Evolutionary conservation across 1,139 yeast genomes (phyloP), one percentile per base, ranked within the genome.

Genomic region (Sporopachydermia cereana): DNA sequence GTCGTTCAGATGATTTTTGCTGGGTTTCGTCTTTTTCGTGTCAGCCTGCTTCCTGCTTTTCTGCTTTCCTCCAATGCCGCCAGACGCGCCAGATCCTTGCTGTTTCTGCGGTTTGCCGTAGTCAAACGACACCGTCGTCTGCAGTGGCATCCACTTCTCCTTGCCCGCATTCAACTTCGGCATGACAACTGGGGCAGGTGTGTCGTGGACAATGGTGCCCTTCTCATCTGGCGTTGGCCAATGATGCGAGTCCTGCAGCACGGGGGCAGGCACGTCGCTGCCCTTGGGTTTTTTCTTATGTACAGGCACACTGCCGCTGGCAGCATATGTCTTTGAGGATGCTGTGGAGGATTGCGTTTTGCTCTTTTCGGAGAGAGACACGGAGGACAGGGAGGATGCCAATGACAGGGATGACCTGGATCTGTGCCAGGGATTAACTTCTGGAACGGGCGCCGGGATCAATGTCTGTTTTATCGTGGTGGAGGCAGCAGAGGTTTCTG

Each of bases 91-190:
- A 27, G 30, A 27, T n/a, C n/a, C n/a, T n/a, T n/a, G n/a, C 12
- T 27, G 30, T 27, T 27, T 27, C n/a, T 27, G 30, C 12, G 30
- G 12, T n/a, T 27, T 27, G 30, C 30, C 30, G n/a, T 27, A 27
- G 30, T 27, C 30, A 27, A 27, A 27, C 12, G 30, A 27, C n/a
- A 27, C 30, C 12, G 12, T 27, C 12, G 30, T n/a, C n/a, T 27
- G 14, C 59, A 81, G 79, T n/a, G 95, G 95, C 42, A 84, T 83
- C 95, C 95, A 86, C 63, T 85, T 85, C 56, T 82, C 88, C 53
- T 79, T 77, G 51, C 80, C 77, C 31, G 84, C 75, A 52, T 79
- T 72, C 50, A 51, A 49, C 3, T 48, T 47, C 42, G 73, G 74
- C 46, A 64, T 67, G 21, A 67, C 61, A 20, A 66, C 60, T 43